Evolutionary conservation across 805 yeast genomes (phyloP), one percentile per base, ranked within the genome.

Genomic region (Wickerhamiella parazyma): DNA sequence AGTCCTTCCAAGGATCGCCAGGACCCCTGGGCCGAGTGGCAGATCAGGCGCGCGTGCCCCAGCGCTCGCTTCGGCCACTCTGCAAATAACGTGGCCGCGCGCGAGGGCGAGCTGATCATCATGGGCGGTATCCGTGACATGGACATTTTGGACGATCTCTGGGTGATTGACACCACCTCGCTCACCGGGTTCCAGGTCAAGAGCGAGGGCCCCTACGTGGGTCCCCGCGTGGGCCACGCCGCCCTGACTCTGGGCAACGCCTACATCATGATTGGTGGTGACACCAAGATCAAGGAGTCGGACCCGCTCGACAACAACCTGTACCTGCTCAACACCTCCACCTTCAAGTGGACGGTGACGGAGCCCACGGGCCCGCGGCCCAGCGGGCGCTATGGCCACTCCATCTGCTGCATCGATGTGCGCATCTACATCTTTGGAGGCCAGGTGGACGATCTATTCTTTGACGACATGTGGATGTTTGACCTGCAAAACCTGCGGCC

Each of bases 171-270:
- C 49, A 78, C 83, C 2, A 65, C 62, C 44, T 54, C 59, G 28
- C 54, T 61, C 36, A 56, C 64, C 56, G 51, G 70, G 41, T 80
- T 67, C 54, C 69, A 79, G 40, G 83, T 80, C 47, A 82, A 81
- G 48, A 73, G 75, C 41, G 84, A 79, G 48, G 77, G 81, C 41
- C 95, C 96, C 2, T 47, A 43, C 12, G 58, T 54, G 16, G 89
- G 95, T 16, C 95, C 97, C 26, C 76, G 98, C 54, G 95, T 89
- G 6, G 97, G 97, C 3, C 99, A 91, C 62, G 84, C 95, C 5
- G 72, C 94, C 1, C 81, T 87, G 8, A 69, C 89, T 26, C 79
- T 94, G 48, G 98, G 97, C 11, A 89, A 87, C 57, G 97, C 97
- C 1, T 91, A 80, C 55, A 86, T 91, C 36, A 75, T 91, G 11